Conservation (phyloP, 2,329 filamentous ascomycete genomes). For the Fusarium goolgardi region DNA sequence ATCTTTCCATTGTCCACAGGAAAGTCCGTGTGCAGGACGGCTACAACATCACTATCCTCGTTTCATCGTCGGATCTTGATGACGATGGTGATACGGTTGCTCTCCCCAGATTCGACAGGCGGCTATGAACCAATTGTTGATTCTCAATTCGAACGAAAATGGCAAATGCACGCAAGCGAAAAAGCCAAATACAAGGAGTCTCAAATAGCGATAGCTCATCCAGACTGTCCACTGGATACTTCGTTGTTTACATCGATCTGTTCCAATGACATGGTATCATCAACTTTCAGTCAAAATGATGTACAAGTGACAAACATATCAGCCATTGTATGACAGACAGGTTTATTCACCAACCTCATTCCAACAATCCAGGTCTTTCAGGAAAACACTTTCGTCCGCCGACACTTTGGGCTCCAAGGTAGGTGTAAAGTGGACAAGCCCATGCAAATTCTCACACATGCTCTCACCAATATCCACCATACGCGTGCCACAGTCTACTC, state of each 20-base stretch:
- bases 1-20: conserved; percentile 43
- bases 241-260: neutral
- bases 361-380: conserved; percentile 6
- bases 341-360: conserved; percentile 10
- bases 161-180: conserved; percentile 40
- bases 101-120: conserved; percentile 39
- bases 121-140: conserved; percentile 40
- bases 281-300: neutral
- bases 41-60: conserved; percentile 46
- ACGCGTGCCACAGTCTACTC: conserved; percentile 38
- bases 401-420: conserved; percentile 2
- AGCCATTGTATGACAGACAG: conserved; percentile 2
- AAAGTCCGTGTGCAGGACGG: conserved; percentile 45
- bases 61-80: conserved; percentile 43
- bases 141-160: conserved; percentile 34
- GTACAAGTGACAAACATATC: neutral
- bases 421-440: conserved; percentile 21
- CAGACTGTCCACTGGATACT: neutral
- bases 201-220: neutral
- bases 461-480: conserved; percentile 36
- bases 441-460: conserved; percentile 29
- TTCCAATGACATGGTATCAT: neutral
- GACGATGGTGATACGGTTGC: conserved; percentile 40
- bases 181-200: conserved; percentile 18
- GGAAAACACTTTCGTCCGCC: conserved; percentile 5